Evolutionary conservation across 495 filamentous ascomycete species (phyloP).

Genomic region (Aspergillus olivimuriae): DNA sequence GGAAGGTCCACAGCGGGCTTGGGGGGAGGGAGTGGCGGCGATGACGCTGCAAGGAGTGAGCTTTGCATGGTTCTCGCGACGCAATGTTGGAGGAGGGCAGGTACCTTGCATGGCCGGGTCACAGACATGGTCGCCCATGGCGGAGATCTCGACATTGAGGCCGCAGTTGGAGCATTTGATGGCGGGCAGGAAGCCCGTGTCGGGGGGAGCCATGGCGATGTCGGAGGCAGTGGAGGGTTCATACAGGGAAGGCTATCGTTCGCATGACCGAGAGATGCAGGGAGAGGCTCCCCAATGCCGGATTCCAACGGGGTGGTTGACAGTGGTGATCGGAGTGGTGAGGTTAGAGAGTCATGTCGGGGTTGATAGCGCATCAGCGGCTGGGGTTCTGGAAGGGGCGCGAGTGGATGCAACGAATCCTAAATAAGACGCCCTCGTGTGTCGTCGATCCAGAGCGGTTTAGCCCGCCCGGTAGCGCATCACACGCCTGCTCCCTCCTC

Average conservation of each 20-base stretch:
- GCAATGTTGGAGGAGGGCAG: background rate
- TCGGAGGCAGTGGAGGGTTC: background rate
- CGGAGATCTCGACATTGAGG: conserved; percentile 76
- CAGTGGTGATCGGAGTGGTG: too few relatives aligned
- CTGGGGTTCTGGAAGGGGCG: too few relatives aligned
- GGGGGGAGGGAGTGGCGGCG: conserved; percentile 31
- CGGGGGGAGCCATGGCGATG: conserved; percentile 20
- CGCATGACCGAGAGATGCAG: background rate
- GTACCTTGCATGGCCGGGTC: conserved; percentile 18
- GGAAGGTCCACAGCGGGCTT: conserved; percentile 29
- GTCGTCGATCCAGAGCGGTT: background rate
- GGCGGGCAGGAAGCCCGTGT: conserved; percentile 66
- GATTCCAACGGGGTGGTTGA: too few relatives aligned
- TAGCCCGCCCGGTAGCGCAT: too few relatives aligned
- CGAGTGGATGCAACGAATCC: background rate
- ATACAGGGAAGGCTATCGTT: background rate
- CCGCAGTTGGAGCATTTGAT: conserved; percentile 96
- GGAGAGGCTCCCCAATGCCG: conserved; percentile 6
- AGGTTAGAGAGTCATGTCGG: too few relatives aligned
- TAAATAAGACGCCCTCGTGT: background rate
- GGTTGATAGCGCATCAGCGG: too few relatives aligned
- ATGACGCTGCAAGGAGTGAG: conserved; percentile 10
- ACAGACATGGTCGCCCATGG: conserved; percentile 90
- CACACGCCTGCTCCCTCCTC: too few relatives aligned
- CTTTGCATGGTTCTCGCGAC: background rate